A percentile compares a stretch with the other conserved stretches of the same genome.
These are phyloP conservation scores for Kluyveromyces nonfermentans DNA, from an alignment of 805 yeast species.

Conservation along the genomic window DNA sequence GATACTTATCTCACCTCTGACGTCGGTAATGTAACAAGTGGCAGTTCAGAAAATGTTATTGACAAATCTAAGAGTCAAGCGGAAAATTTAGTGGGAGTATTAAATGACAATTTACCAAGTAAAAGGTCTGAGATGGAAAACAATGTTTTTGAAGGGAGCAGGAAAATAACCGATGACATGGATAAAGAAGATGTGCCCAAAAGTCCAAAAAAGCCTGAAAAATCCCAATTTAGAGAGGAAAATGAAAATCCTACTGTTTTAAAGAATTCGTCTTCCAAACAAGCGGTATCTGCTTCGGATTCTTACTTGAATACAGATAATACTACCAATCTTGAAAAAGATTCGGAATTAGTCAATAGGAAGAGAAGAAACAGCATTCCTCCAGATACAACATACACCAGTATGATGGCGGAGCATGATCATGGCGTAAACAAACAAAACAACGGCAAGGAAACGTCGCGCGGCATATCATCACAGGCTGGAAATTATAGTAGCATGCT, in stretches of 20 bases:
- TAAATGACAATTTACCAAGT: too few relatives aligned
- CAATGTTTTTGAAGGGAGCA: background rate
- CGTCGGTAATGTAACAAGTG: too few relatives aligned
- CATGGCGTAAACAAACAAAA: too few relatives aligned
- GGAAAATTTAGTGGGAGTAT: too few relatives aligned
- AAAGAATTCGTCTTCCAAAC: background rate
- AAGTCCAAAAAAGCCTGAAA: background rate
- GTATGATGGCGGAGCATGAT: background rate
- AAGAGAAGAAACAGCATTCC: background rate
- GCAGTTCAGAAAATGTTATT: too few relatives aligned
- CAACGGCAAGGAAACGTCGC: background rate
- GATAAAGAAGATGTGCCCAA: background rate
- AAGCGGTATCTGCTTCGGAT: background rate
- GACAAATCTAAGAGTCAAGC: too few relatives aligned
- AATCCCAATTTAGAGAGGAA: background rate
- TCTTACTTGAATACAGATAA: background rate
- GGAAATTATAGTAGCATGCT: conserved; percentile 1
- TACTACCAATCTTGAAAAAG: background rate
- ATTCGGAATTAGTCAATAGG: background rate
- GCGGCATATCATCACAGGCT: background rate
- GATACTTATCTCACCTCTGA: too few relatives aligned
- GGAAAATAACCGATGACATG: background rate
- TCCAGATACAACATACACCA: background rate
- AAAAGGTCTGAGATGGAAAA: background rate
- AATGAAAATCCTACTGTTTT: too few relatives aligned